Base-by-base conservation (phyloP, 148 eudicot genomes). In the Polygonum aviculare region DNA sequence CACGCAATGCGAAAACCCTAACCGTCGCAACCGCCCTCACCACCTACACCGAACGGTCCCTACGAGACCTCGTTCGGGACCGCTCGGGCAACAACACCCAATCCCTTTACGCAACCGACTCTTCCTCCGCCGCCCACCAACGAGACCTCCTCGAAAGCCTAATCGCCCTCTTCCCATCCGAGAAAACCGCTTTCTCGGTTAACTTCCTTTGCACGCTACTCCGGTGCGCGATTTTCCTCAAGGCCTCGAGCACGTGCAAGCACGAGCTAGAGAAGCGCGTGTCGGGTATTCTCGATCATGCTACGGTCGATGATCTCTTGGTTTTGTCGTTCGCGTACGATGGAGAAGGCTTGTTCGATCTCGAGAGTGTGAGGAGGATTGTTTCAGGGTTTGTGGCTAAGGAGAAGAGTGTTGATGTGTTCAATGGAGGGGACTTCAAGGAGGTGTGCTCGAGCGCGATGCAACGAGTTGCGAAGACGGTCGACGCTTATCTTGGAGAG, bases 371-470 rank as follows among this genome's bases (percentile, higher is more conserved):
- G 50, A 85, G 98, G 83, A 88, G 82, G 83, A 87, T 91, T 10
- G 76, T 95, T 0, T 77, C 91, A 3, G 97, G 91, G 5, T 96
- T 93, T 47, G 93, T 90, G 26, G 83, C 90, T 48, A 96, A 84
- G 87, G 99, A 93, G 81, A 96, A 85, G 84, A 89, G 86, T 57
- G 93, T 96, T 31, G 90, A 90, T 57, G 94, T 96, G 8, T 96
- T 96, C 73, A 90, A 89, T 45, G 98, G 88, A 0, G 98, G 98
- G 1, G 88, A 88, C 77, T 88, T 88, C 15, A 85, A 71, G 18
- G 99, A 90, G 41, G 90, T 76, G 26, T 82, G 94, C 11, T 91
- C 98, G 12, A 55, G 88, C 38, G 80, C 94, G 6, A 85, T 87
- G 85, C 86, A 79, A 76, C 83, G 97, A 54, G 93, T 96, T 35